Percentiles rank a stretch among this genome's conserved stretches.
phyloP scores from a whole-genome alignment of 2,329 filamentous ascomycete genomes.

The Apiospora rasikravindrae region DNA sequence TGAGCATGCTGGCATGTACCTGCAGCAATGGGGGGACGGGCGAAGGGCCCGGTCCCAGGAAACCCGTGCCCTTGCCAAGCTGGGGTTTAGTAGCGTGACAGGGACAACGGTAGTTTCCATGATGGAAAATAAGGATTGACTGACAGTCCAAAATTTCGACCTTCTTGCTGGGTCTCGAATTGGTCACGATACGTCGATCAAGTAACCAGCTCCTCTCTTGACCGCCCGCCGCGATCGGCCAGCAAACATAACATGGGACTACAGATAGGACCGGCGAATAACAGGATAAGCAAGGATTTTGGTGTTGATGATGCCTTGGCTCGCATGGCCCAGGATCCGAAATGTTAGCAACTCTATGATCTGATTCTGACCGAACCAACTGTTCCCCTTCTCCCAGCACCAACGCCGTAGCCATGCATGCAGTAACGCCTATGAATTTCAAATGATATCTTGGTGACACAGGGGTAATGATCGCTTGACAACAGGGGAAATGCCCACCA shows the following conservation, averaged over 20 bases:
- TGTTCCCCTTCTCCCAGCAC: neutral
- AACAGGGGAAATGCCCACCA: neutral
- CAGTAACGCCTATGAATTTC: constrained; percentile 5
- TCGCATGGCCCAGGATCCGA: neutral
- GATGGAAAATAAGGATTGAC: neutral
- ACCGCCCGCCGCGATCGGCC: neutral
- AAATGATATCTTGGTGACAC: constrained; percentile 13
- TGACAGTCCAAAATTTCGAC: neutral
- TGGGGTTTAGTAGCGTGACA: neutral
- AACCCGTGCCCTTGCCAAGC: neutral
- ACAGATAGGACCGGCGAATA: neutral
- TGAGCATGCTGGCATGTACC: neutral
- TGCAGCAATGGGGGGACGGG: neutral
- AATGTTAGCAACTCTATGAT: constrained; percentile 6
- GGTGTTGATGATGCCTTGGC: neutral
- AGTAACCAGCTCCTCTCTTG: neutral
- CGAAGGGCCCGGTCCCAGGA: neutral
- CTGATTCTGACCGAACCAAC: neutral
- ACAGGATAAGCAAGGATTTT: neutral
- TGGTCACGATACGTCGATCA: neutral
- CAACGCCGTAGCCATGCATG: constrained; percentile 12
- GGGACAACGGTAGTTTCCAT: neutral
- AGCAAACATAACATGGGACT: neutral
- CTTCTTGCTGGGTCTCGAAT: neutral
- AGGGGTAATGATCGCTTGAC: neutral